These are phyloP conservation scores for Bombardia bombarda DNA, from an alignment of 495 filamentous ascomycete species.

Conservation along the genomic window DNA sequence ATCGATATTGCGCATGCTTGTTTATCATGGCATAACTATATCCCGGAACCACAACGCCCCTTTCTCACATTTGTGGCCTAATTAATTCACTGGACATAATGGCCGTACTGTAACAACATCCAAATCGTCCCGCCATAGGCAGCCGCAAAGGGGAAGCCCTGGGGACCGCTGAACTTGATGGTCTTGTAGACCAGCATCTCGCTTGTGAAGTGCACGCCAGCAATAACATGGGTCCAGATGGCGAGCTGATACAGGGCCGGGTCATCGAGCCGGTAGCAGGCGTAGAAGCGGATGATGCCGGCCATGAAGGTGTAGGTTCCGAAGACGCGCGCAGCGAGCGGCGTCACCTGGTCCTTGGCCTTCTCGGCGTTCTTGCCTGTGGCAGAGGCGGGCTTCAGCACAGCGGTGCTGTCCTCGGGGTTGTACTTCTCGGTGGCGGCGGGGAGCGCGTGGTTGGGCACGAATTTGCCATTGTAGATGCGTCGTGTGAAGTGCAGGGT, in stretches of 20 bases:
- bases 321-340: slow-evolving; percentile 74
- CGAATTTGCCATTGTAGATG: slow-evolving; percentile 58
- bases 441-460: slow-evolving; percentile 31
- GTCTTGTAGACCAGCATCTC: slow-evolving; percentile 75
- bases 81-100: slow-evolving; percentile 44
- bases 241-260: slow-evolving; percentile 67
- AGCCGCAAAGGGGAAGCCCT: slow-evolving; percentile 68
- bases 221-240: slow-evolving; percentile 71
- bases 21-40: no score
- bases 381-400: slow-evolving; percentile 36
- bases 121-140: slow-evolving; percentile 60
- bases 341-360: slow-evolving; percentile 50
- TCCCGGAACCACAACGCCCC: not conserved
- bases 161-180: slow-evolving; percentile 56
- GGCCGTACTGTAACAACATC: slow-evolving; percentile 69
- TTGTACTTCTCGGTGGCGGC: slow-evolving; percentile 23
- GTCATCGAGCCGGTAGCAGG: slow-evolving; percentile 74
- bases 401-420: slow-evolving; percentile 35
- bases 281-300: slow-evolving; percentile 69
- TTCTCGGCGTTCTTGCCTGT: slow-evolving; percentile 41
- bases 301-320: slow-evolving; percentile 85
- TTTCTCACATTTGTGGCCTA: not conserved
- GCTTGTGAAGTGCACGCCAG: slow-evolving; percentile 68
- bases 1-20: not conserved
- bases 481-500: slow-evolving; percentile 66